A percentile compares a stretch with the other conserved stretches of the same genome.
Conservation (phyloP, 2,329 filamentous ascomycete species). For the Ophiocordyceps camponoti-floridani region DNA sequence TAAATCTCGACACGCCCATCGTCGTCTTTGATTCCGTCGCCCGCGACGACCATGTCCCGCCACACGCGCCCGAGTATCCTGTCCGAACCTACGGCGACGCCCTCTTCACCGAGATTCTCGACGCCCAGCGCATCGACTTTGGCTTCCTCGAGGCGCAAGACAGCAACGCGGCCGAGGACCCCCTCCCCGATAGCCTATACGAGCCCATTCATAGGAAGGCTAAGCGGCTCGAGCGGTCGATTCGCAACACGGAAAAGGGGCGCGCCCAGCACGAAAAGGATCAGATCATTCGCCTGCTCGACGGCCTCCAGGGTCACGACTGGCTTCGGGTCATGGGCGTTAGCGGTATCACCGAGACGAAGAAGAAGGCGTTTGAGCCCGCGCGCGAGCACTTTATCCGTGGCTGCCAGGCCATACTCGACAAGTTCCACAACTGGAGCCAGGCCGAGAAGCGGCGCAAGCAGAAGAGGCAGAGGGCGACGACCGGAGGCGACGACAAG, state of each 20-base stretch:
- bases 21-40: constrained; percentile 38
- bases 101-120: constrained; percentile 36
- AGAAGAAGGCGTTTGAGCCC: constrained; percentile 72
- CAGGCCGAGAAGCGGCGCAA: constrained; percentile 76
- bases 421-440: constrained; percentile 79
- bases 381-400: constrained; percentile 72
- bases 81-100: constrained; percentile 36
- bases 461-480: constrained; percentile 29
- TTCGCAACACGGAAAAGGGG: constrained; percentile 45
- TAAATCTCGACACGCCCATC: constrained; percentile 57
- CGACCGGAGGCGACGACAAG: constrained; percentile 10
- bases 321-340: constrained; percentile 90
- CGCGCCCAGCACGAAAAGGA: constrained; percentile 50
- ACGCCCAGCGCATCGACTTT: constrained; percentile 39
- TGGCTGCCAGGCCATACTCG: constrained; percentile 64
- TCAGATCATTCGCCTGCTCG: constrained; percentile 48
- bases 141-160: constrained; percentile 30
- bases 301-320: constrained; percentile 75
- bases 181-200: constrained; percentile 36
- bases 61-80: constrained; percentile 11
- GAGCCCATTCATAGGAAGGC: constrained; percentile 37
- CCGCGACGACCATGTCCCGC: constrained; percentile 7
- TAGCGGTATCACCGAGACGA: constrained; percentile 65
- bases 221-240: constrained; percentile 41
- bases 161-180: constrained; percentile 28